Evolutionary conservation across 2,329 filamentous ascomycete genomes (phyloP), one percentile per base, ranked within the genome.

Genomic region (Talaromyces marneffei): DNA sequence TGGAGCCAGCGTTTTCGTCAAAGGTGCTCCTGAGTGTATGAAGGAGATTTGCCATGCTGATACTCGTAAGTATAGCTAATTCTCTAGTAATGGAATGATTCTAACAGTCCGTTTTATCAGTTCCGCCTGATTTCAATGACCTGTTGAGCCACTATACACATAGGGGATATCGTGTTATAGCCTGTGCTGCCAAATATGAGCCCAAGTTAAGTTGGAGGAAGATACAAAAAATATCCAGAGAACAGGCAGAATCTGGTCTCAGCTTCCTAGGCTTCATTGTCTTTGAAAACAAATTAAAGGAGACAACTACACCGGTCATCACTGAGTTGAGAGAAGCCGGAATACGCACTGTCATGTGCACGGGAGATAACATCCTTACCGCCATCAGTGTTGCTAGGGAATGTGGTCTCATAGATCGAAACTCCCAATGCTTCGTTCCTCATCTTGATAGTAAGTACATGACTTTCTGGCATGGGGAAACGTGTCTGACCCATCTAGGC

Each of bases 281-380:
- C 59, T 99, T 99, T 68, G 94, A 99, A 77, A 99, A 99, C 78
- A 99, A 99, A 77, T 79, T 99, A 64, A 99, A 99, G 74, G 87
- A 90, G 1, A 92, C 85, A 20, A 97, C 93, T 0, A 83, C 90
- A 1, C 83, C 83, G 1, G 89, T 97, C 35, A 85, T 99, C 27
- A 83, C 89, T 60, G 92, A 97, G 75, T 82, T 99, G 2, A 83
- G 85, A 33, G 81, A 88, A 57, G 93, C 95, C 7, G 89, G 89
- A 60, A 96, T 99, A 66, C 86, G 91, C 37, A 88, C 89, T 29
- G 87, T 96, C 57, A 99, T 99, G 94, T 95, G 95, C 65, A 99
- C 94, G 0, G 94, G 94, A 31, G 94, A 99, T 79, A 99, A 99
- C 68, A 97, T 97, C 65, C 78, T 97, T 59, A 99, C 94, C 9